Percentiles rank a stretch among this genome's conserved stretches.
Evolutionary conservation across 2,329 filamentous ascomycete genomes (phyloP).

Genomic region (Nothomitra cinnamomea): DNA sequence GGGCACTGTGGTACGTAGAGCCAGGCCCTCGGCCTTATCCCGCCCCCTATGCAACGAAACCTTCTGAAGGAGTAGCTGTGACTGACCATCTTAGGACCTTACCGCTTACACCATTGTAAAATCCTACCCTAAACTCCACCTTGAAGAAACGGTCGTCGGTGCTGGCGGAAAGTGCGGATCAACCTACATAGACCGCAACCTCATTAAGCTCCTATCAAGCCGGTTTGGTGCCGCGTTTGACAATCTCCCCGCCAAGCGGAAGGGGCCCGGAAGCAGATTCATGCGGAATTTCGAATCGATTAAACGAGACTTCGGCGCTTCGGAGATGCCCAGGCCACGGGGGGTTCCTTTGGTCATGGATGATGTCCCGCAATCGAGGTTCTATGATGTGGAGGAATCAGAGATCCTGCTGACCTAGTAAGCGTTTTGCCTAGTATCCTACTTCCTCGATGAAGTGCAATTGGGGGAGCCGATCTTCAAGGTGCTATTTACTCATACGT

Average conservation of each 20-base stretch:
- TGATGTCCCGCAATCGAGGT: too few relatives aligned
- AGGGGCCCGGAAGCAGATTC: background rate
- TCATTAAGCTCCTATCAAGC: background rate
- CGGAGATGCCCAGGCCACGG: too few relatives aligned
- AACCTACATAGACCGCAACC: background rate
- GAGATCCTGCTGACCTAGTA: too few relatives aligned
- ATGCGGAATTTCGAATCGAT: background rate
- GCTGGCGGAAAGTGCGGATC: background rate
- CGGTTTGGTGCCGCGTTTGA: background rate
- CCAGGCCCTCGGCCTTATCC: too few relatives aligned
- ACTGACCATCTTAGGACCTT: background rate
- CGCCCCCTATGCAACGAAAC: too few relatives aligned
- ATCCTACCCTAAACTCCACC: background rate
- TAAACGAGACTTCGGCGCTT: background rate
- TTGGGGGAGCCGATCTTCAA: too few relatives aligned
- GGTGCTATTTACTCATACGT: too few relatives aligned
- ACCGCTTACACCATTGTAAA: background rate
- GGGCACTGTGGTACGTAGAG: background rate
- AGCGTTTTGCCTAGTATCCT: too few relatives aligned
- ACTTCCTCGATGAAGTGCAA: too few relatives aligned
- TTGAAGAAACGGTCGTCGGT: background rate
- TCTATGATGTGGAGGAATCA: too few relatives aligned
- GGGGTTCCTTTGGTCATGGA: too few relatives aligned
- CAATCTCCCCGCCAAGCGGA: background rate
- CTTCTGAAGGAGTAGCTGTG: too few relatives aligned